Evolutionary conservation across 2,329 filamentous ascomycete genomes (phyloP).

Genomic region (Diaporthe ilicicola): DNA sequence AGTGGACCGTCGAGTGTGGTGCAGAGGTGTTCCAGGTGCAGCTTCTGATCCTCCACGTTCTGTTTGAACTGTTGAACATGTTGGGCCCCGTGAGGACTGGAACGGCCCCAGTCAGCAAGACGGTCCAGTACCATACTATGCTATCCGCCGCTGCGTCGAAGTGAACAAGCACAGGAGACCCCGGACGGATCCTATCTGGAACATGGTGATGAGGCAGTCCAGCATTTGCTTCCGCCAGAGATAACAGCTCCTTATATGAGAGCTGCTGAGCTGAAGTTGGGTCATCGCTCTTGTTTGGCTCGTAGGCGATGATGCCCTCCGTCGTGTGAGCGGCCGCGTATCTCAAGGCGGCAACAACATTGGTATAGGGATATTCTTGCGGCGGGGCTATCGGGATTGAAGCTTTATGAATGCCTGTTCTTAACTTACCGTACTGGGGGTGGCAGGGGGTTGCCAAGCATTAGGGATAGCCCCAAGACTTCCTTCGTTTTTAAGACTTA

Average conservation of each 20-base stretch:
- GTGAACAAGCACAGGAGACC: not conserved
- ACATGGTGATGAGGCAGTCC: not conserved
- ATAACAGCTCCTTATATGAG: not conserved
- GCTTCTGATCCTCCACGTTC: not conserved
- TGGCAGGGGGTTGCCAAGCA: too few relatives aligned
- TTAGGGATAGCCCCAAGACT: not conserved
- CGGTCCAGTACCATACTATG: not conserved
- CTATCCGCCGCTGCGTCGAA: not conserved
- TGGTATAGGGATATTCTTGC: not conserved
- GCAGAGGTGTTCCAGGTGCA: not conserved
- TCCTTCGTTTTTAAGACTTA: too few relatives aligned
- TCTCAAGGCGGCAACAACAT: not conserved
- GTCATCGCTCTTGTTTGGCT: not conserved
- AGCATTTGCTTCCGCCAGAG: not conserved
- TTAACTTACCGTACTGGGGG: not conserved
- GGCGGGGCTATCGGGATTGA: not conserved
- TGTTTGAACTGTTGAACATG: slow-evolving; percentile 1
- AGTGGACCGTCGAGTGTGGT: not conserved
- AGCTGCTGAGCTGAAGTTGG: not conserved
- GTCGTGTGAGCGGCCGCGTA: not conserved
- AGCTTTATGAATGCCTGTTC: not conserved
- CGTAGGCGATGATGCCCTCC: not conserved
- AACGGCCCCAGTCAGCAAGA: not conserved
- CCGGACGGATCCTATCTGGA: not conserved
- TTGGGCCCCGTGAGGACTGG: not conserved